phyloP scores from a whole-genome alignment of 1,284 basidiomycete species.

The Calocybe gambosa region DNA sequence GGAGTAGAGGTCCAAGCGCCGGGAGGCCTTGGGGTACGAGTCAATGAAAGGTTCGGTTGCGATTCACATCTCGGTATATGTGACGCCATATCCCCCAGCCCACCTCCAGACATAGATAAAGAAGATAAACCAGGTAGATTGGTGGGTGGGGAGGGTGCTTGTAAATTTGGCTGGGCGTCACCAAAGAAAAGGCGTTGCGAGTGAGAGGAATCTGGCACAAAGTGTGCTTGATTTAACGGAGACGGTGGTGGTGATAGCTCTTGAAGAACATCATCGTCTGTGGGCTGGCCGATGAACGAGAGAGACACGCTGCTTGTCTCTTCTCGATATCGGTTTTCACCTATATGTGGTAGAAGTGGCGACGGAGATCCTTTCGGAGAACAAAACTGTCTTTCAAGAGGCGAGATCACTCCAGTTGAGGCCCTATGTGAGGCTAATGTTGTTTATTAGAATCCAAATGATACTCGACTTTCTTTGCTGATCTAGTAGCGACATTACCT shows the following conservation, averaged over 20 bases:
- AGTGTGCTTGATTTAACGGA: slow-evolving; percentile 16
- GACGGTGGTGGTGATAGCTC: slow-evolving; percentile 26
- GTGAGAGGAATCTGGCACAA: slow-evolving; percentile 38
- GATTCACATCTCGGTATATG: background rate
- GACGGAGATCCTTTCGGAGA: too few relatives aligned
- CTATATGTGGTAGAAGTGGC: too few relatives aligned
- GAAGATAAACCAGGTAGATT: slow-evolving; percentile 51
- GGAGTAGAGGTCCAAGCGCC: slow-evolving; percentile 29
- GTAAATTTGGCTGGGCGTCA: slow-evolving; percentile 41
- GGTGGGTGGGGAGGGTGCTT: slow-evolving; percentile 60
- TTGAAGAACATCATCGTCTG: slow-evolving; percentile 1
- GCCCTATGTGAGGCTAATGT: too few relatives aligned
- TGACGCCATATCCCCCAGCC: slow-evolving; percentile 16
- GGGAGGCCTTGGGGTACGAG: slow-evolving; percentile 26
- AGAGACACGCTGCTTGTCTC: too few relatives aligned
- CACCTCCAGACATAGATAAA: slow-evolving; percentile 40
- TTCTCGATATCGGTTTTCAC: too few relatives aligned
- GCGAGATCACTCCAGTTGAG: too few relatives aligned
- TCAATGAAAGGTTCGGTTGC: slow-evolving; percentile 14
- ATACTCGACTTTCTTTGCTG: too few relatives aligned
- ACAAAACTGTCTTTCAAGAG: too few relatives aligned
- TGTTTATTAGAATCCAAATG: too few relatives aligned
- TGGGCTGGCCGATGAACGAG: background rate
- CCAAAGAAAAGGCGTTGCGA: slow-evolving; percentile 38
- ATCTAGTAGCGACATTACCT: too few relatives aligned